phyloP scores from a whole-genome alignment of 164 flowering plant genomes.

The Paratinospora sagittata region DNA sequence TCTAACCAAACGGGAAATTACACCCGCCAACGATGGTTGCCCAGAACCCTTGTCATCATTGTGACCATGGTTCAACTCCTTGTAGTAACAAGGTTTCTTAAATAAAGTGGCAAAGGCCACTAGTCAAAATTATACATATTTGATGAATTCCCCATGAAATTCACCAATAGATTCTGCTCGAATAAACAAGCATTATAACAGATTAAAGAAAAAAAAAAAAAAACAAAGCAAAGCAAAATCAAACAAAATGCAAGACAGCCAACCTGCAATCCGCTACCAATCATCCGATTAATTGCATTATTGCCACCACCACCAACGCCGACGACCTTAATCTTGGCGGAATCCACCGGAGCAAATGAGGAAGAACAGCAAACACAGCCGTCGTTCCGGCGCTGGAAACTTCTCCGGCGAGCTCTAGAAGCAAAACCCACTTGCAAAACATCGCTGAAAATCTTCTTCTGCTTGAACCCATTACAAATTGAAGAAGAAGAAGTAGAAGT shows the following conservation, averaged over 20 bases:
- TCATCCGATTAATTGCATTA: constrained; percentile 97
- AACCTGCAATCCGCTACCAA: constrained; percentile 88
- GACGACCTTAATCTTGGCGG: constrained; percentile 91
- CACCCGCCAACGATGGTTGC: too few relatives aligned
- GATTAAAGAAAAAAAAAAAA: background rate
- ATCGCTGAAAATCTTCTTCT: constrained; percentile 8
- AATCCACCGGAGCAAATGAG: constrained; percentile 55
- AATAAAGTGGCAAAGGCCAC: too few relatives aligned
- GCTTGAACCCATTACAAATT: constrained; percentile 15
- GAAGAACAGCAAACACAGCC: constrained; percentile 14
- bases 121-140: too few relatives aligned
- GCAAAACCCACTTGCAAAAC: constrained; percentile 4
- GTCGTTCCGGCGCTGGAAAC: constrained; percentile 4
- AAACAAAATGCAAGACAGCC: constrained; percentile 9
- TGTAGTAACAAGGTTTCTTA: too few relatives aligned
- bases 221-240: background rate
- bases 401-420: constrained; percentile 9
- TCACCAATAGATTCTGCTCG: background rate
- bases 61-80: too few relatives aligned
- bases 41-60: too few relatives aligned
- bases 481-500: too few relatives aligned
- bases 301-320: constrained; percentile 99
- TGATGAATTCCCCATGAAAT: too few relatives aligned
- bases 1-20: background rate
- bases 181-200: background rate